phyloP scores from a whole-genome alignment of 2,329 filamentous ascomycete genomes.

The Scleromitrula shiraiana region DNA sequence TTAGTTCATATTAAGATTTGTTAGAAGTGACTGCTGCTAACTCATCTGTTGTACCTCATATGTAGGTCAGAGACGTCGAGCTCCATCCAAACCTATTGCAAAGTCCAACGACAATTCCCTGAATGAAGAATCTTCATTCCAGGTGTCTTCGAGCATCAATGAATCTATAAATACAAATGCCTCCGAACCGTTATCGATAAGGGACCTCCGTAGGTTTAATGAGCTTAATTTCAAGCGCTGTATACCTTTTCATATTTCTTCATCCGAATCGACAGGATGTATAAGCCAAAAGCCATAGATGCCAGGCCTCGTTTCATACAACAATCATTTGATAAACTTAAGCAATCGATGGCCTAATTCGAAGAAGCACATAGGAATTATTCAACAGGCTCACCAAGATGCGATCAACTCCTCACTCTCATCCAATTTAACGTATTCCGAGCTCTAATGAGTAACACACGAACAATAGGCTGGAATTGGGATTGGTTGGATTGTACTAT shows the following conservation, averaged over 20 bases:
- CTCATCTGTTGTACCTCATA: not conserved
- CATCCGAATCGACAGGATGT: not conserved
- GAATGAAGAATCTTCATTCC: not conserved
- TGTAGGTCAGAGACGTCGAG: not conserved
- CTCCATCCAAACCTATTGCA: not conserved
- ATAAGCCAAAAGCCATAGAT: not conserved
- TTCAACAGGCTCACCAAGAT: not conserved
- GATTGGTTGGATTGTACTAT: constrained; percentile 24
- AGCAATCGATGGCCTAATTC: not conserved
- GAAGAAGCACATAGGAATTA: not conserved
- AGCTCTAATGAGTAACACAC: constrained; percentile 32
- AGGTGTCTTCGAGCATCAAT: not conserved
- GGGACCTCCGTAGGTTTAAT: too few relatives aligned
- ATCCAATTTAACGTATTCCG: constrained; percentile 33
- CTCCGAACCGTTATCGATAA: not conserved
- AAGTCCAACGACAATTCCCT: not conserved
- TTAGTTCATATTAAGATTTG: not conserved
- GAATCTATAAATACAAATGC: not conserved
- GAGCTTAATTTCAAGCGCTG: not conserved
- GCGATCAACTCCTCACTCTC: constrained; percentile 1
- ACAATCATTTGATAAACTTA: not conserved
- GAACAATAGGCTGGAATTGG: not conserved
- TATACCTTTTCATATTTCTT: not conserved
- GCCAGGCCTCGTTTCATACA: not conserved
- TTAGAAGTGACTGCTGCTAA: constrained; percentile 2